Evolutionary conservation across 2,329 filamentous ascomycete genomes (phyloP), one percentile per base, ranked within the genome.

Genomic region (Pseudofabraea citricarpa): DNA sequence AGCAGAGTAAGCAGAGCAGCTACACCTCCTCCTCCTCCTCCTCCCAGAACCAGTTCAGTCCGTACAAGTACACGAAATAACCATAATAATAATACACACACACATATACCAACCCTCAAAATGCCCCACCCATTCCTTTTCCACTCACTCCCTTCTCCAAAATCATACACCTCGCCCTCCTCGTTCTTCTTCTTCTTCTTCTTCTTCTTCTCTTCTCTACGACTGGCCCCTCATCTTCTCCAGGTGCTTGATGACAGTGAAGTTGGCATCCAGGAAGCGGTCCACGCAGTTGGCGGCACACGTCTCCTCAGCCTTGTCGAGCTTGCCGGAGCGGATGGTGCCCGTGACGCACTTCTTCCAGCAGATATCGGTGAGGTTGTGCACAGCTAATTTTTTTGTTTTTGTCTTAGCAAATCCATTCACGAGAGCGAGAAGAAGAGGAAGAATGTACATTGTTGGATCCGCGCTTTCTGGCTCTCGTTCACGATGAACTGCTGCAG

Each of bases 261-360:
- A 69, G 68, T 91, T 93, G 50, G 90, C 79, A 66, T 98, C 93
- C 70, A 97, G 76, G 69, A 94, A 97, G 44, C 93, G 77, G 59
- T 95, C 87, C 44, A 97, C 90, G 61, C 93, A 98, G 72, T 95
- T 96, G 64, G 83, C 74, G 64, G 95, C 77, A 66, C 93, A 98
- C 7, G 73, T 69, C 70, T 93, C 84, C 71, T 98, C 93, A 49
- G 68, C 72, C 58, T 75, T 78, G 54, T 94, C 88, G 54, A 98
- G 72, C 57, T 81, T 79, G 21, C 81, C 78, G 48, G 74, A 77
- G 55, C 83, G 82, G 63, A 96, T 84, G 45, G 74, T 75, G 42
- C 81, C 73, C 7, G 86, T 85, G 48, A 96, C 74, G 73, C 93
- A 98, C 72, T 96, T 97, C 63, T 83, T 89, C 83, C 90, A 98